A percentile compares a stretch with the other conserved stretches of the same genome.
Conservation (phyloP, 192 early-diverging fungal species). For the Coemansia furcata region DNA sequence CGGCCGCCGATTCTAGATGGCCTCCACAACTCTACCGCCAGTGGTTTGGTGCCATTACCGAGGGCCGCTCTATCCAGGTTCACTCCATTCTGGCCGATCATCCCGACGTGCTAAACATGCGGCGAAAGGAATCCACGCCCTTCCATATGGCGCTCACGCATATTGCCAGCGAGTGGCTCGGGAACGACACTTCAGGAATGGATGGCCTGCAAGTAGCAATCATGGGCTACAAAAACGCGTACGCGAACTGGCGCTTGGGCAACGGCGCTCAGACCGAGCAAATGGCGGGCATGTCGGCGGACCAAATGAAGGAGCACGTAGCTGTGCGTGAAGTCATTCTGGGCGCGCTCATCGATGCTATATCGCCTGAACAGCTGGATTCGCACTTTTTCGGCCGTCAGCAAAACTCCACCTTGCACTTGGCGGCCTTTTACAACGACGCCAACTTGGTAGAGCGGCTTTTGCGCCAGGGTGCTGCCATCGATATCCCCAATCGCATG, state of each 20-base stretch:
- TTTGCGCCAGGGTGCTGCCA: slow-evolving; percentile 49
- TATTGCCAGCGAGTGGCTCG: slow-evolving; percentile 51
- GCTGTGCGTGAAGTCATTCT: slow-evolving; percentile 52
- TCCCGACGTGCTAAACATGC: slow-evolving; percentile 48
- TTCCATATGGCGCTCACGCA: slow-evolving; percentile 51
- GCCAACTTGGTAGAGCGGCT: slow-evolving; percentile 50
- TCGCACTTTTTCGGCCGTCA: slow-evolving; percentile 53
- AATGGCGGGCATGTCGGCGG: slow-evolving; percentile 44
- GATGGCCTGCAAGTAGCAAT: slow-evolving; percentile 56
- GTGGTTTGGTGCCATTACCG: slow-evolving; percentile 56
- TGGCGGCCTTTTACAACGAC: slow-evolving; percentile 56
- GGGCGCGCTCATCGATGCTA: slow-evolving; percentile 51
- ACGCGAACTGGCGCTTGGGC: slow-evolving; percentile 53
- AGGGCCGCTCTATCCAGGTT: slow-evolving; percentile 53
- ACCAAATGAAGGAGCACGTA: slow-evolving; percentile 50
- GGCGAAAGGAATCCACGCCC: slow-evolving; percentile 51
- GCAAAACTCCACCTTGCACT: slow-evolving; percentile 52
- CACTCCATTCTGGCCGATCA: slow-evolving; percentile 51
- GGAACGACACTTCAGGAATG: slow-evolving; percentile 56
- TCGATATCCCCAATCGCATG: slow-evolving; percentile 52
- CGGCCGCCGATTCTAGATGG: slow-evolving; percentile 10
- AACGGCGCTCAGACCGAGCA: slow-evolving; percentile 45
- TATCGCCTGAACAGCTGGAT: slow-evolving; percentile 52
- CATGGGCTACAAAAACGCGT: slow-evolving; percentile 55
- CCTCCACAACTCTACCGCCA: slow-evolving; percentile 44